Evolutionary conservation across 1,139 yeast genomes (phyloP).

Genomic region (Tardiomyces digboiensis): DNA sequence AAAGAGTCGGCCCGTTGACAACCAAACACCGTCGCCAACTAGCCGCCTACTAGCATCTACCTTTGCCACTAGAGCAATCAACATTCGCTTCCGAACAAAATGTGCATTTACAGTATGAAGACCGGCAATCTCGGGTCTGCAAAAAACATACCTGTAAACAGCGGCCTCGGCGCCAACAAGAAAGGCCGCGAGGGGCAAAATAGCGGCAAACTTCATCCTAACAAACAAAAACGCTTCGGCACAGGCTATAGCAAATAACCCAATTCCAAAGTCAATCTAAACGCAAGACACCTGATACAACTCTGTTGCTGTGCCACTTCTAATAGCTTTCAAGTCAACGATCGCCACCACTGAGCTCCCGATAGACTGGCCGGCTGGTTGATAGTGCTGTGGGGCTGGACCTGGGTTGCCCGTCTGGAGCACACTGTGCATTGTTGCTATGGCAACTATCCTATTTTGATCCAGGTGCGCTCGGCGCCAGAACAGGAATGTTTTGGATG

Average conservation of each 20-base stretch:
- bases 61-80: too few relatives aligned
- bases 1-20: too few relatives aligned
- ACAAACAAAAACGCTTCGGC: not conserved
- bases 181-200: not conserved
- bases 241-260: not conserved
- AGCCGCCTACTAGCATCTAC: too few relatives aligned
- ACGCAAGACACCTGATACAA: too few relatives aligned
- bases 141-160: slow-evolving; percentile 23
- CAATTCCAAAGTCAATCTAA: not conserved
- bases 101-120: slow-evolving; percentile 3
- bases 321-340: not conserved
- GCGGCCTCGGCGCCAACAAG: slow-evolving; percentile 32
- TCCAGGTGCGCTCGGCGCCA: not conserved
- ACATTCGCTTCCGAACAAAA: too few relatives aligned
- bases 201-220: not conserved
- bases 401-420: not conserved
- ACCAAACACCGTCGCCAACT: too few relatives aligned
- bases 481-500: not conserved
- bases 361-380: too few relatives aligned
- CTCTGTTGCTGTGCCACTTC: not conserved
- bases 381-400: not conserved
- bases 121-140: slow-evolving; percentile 2
- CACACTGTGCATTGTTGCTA: not conserved
- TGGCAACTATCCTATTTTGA: not conserved
- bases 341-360: too few relatives aligned